Conservation (phyloP, 208 protist species). For the Trypanosoma theileri region DNA sequence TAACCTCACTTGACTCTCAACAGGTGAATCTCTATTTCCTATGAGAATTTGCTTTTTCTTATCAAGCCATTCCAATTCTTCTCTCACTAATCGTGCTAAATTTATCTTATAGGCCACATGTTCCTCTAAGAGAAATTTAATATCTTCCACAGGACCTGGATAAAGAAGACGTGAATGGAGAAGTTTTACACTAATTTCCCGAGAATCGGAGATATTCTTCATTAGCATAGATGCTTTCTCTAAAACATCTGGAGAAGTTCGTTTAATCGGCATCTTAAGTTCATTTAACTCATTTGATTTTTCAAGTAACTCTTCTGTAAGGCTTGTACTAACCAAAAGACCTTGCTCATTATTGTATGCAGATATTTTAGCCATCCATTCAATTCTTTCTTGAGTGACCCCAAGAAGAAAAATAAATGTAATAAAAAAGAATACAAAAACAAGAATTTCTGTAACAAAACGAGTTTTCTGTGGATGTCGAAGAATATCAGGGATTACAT, state of each 20-base stretch:
- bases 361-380: constrained; percentile 32
- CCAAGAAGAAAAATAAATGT: constrained; percentile 52
- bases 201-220: constrained; percentile 32
- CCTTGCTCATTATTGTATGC: constrained; percentile 47
- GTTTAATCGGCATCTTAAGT: constrained; percentile 16
- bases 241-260: constrained; percentile 16
- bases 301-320: constrained; percentile 35
- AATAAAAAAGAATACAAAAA: constrained; percentile 68
- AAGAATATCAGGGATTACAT: background rate
- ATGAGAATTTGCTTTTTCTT: background rate
- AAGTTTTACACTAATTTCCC: constrained; percentile 36
- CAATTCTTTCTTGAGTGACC: constrained; percentile 30
- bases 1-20: background rate
- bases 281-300: constrained; percentile 24
- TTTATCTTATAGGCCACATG: constrained; percentile 61
- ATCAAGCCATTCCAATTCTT: constrained; percentile 60
- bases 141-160: constrained; percentile 50
- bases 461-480: background rate
- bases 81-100: constrained; percentile 40
- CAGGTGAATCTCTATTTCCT: background rate
- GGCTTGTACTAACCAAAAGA: constrained; percentile 42
- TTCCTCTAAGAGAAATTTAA: constrained; percentile 76
- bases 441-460: constrained; percentile 20
- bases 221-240: constrained; percentile 28
- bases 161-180: constrained; percentile 50